These are phyloP conservation scores for Phytopythium helicoides DNA, from an alignment of 352 stramenopile genomes.

Conservation along the genomic window DNA sequence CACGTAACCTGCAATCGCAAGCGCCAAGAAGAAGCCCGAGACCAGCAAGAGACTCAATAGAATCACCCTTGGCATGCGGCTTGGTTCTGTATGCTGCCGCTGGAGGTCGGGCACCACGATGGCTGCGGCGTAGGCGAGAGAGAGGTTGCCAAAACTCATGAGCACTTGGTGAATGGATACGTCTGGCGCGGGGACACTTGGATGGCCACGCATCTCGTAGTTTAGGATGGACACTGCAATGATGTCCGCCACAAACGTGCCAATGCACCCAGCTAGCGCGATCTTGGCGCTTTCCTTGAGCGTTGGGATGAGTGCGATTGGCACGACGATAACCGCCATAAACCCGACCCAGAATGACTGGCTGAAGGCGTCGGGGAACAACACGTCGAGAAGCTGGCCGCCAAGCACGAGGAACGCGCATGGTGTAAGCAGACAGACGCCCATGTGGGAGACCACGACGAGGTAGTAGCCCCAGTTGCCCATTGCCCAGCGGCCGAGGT, in stretches of 20 bases:
- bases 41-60: no score
- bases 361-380: slow-evolving; percentile 43
- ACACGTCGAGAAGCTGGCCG: slow-evolving; percentile 32
- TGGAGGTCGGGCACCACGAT: slow-evolving; percentile 52
- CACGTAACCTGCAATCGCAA: slow-evolving; percentile 31
- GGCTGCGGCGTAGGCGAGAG: slow-evolving; percentile 47
- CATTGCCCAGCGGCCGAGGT: slow-evolving; percentile 50
- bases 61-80: slow-evolving; percentile 46
- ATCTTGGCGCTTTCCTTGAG: slow-evolving; percentile 40
- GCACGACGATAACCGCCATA: slow-evolving; percentile 41
- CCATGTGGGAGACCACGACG: slow-evolving; percentile 36
- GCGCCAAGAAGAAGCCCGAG: slow-evolving; percentile 37
- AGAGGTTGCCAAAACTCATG: slow-evolving; percentile 48
- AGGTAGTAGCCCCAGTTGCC: slow-evolving; percentile 37
- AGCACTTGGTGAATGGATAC: slow-evolving; percentile 41
- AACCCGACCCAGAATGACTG: slow-evolving; percentile 43
- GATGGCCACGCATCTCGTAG: slow-evolving; percentile 31
- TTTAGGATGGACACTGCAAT: slow-evolving; percentile 36
- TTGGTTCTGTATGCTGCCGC: slow-evolving; percentile 43
- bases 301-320: slow-evolving; percentile 42
- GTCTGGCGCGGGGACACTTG: slow-evolving; percentile 26
- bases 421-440: slow-evolving; percentile 35
- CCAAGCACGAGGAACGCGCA: slow-evolving; percentile 55
- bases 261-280: slow-evolving; percentile 37
- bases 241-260: slow-evolving; percentile 43